Percentiles rank a stretch among this genome's conserved stretches.
Conservation (phyloP, 1,284 basidiomycete genomes). For the Fereydounia khargensis region DNA sequence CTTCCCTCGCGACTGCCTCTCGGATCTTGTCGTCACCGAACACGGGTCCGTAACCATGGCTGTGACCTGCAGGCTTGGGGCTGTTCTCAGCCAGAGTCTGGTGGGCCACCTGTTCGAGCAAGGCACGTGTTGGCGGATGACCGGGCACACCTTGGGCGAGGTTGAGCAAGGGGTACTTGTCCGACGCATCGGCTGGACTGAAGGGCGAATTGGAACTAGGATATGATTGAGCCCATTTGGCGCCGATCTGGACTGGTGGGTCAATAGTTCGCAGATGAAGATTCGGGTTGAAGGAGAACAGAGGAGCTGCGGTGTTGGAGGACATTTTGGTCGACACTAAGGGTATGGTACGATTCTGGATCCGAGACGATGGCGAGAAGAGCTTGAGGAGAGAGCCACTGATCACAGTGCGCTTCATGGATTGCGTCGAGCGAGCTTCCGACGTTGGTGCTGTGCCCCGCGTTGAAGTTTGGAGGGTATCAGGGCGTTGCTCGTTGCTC, state of each 20-base stretch:
- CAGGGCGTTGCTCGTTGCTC: no score
- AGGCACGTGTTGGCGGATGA: conserved; percentile 17
- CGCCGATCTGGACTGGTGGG: conserved; percentile 32
- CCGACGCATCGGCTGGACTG: conserved; percentile 5
- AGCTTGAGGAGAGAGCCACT: no score
- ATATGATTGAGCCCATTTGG: conserved; percentile 28
- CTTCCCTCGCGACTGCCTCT: conserved; percentile 66
- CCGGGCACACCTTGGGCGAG: conserved; percentile 48
- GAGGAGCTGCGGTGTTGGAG: not conserved
- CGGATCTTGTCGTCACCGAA: conserved; percentile 68
- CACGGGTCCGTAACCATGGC: conserved; percentile 68
- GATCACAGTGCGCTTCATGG: no score
- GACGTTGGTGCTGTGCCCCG: no score
- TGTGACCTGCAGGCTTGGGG: conserved; percentile 15
- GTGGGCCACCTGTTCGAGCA: conserved; percentile 24
- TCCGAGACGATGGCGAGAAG: not conserved
- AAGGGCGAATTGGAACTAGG: conserved; percentile 17
- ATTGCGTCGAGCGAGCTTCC: no score
- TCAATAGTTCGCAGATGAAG: conserved; percentile 21
- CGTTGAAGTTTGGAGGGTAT: no score
- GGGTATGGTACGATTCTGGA: not conserved
- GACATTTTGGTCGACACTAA: not conserved
- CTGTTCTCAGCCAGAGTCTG: conserved; percentile 13
- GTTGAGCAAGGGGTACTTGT: conserved; percentile 31
- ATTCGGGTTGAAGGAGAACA: conserved; percentile 16